Evolutionary conservation across 2,329 filamentous ascomycete species (phyloP).

Genomic region (Ambrosiella cleistominuta): DNA sequence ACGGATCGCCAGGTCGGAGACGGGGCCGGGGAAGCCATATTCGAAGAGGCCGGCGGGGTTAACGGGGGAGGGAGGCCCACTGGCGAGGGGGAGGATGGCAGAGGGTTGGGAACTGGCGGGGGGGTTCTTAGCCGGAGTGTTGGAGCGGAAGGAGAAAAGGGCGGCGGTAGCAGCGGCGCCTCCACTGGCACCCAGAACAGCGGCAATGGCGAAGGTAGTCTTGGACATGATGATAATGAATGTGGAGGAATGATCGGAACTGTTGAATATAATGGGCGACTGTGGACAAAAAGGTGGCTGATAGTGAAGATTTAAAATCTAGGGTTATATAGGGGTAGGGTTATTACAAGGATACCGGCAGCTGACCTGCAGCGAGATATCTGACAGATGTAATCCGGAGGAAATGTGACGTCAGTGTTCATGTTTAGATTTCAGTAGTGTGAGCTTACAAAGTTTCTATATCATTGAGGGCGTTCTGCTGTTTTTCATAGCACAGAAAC

Average conservation of each 20-base stretch:
- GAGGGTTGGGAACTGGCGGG: conserved; percentile 13
- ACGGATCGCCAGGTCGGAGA: conserved; percentile 64
- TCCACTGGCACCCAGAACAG: conserved; percentile 57
- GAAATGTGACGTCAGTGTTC: no score
- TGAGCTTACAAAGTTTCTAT: no score
- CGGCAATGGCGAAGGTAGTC: conserved; percentile 56
- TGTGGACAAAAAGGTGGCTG: not conserved
- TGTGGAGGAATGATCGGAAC: not conserved
- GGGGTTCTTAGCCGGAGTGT: conserved; percentile 6
- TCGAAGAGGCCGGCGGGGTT: conserved; percentile 63
- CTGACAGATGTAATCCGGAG: no score
- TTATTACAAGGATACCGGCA: no score
- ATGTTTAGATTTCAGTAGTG: no score
- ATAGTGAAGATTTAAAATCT: not conserved
- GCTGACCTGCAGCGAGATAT: no score
- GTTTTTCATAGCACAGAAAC: no score
- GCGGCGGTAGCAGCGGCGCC: conserved; percentile 58
- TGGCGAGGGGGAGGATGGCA: conserved; percentile 23
- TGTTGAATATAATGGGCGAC: not conserved
- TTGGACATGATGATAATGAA: conserved; percentile 48
- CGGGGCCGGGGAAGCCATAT: conserved; percentile 82
- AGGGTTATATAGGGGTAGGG: no score
- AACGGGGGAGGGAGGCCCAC: conserved; percentile 39
- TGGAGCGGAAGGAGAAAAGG: conserved; percentile 41
- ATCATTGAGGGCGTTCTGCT: no score